Conservation (phyloP, 2,329 filamentous ascomycete species). For the Pseudopithomyces maydicus region DNA sequence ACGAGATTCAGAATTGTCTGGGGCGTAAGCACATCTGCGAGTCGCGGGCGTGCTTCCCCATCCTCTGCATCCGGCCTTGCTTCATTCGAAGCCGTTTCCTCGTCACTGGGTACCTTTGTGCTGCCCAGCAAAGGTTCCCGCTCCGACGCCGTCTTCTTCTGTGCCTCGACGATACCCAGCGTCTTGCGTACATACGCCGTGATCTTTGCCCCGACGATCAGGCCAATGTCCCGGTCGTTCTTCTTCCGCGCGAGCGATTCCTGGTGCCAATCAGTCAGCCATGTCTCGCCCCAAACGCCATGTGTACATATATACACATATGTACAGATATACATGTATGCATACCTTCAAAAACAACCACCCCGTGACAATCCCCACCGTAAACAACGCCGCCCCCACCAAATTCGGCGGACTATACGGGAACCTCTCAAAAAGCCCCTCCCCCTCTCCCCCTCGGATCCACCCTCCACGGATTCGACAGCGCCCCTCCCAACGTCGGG, state of each 20-base stretch:
- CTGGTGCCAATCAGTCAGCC: constrained; percentile 45
- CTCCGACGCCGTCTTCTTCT: constrained; percentile 21
- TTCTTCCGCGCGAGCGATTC: constrained; percentile 81
- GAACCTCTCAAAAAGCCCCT: constrained; percentile 73
- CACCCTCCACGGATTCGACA: constrained; percentile 79
- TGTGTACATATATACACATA: no score
- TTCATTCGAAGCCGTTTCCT: constrained; percentile 14
- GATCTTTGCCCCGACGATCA: constrained; percentile 73
- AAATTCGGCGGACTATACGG: constrained; percentile 88
- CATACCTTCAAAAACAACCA: constrained; percentile 74
- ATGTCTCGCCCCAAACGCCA: no score
- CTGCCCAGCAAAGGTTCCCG: constrained; percentile 36
- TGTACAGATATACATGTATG: neutral
- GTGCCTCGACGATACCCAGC: constrained; percentile 17
- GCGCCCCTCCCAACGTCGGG: constrained; percentile 81
- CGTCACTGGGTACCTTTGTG: constrained; percentile 23
- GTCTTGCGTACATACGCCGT: constrained; percentile 30
- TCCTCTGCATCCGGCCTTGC: constrained; percentile 2
- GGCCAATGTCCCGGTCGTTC: constrained; percentile 73
- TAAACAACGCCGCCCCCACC: constrained; percentile 75
- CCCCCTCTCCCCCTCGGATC: constrained; percentile 69
- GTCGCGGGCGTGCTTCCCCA: constrained; percentile 41
- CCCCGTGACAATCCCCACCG: constrained; percentile 75
- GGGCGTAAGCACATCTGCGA: constrained; percentile 70
- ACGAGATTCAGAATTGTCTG: constrained; percentile 78